Base-by-base conservation (phyloP, 176 grass and related monocot genomes). In the Ananas comosus region DNA sequence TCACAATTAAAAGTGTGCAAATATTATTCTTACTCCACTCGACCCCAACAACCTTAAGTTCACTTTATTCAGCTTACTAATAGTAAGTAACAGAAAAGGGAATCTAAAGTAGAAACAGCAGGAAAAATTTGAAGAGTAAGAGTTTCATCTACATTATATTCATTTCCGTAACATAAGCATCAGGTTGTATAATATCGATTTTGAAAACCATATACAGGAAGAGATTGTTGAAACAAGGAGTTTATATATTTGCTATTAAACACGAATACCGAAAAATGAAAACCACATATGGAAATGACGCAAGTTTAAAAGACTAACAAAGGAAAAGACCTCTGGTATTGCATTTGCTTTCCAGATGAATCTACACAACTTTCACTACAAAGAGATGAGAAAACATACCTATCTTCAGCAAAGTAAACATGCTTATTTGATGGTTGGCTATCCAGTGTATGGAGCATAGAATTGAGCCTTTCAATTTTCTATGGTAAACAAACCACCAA, bases 401-500 rank as follows among this genome's bases (percentile, higher is more conserved):
- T 93, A 72, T 99, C 87, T 77, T 88, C 87, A 21, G 82, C 89
- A 90, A 85, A 91, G 80, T 93, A 99, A 29, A 93, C 58, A 72
- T 91, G 87, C 65, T 88, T 90, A 72, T 93, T 99, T 66, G 74
- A 49, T 76, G 53, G 82, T 25, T 88, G 83, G 69, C 70, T 64
- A 83, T 99, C 94, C 53, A 93, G 63, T 68, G 61, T 53, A 70
- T 99, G 94, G 84, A 99, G 87, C 47, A 56, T 63, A 51, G 94
- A 90, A 65, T 68, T 86, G 69, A 99, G 79, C 27, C 71, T 90
- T 71, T 90, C 94, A 63, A 93, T 68, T 99, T 99, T 99, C 94
- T 99, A 75, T 69, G 71, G 54, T 3, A 48, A 18, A 22, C 5
- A 18, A 72, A 11, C 13, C 9, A 11, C 25, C 53, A 14, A 29